Evolutionary conservation across 306 rosid species (phyloP), one percentile per base, ranked within the genome.

Genomic region (Coriaria nepalensis): DNA sequence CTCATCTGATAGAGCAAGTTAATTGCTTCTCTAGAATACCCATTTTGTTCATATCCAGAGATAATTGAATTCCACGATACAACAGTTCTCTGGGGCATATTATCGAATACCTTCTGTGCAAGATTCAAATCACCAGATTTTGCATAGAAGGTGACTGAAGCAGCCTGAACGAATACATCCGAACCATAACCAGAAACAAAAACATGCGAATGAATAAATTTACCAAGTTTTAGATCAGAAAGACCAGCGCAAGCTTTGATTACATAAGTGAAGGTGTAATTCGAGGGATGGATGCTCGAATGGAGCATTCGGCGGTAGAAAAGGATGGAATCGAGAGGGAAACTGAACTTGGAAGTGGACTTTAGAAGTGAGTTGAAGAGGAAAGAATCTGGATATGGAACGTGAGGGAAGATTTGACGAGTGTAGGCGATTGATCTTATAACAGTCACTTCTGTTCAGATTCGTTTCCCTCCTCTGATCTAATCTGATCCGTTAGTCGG

Each of bases 61-160:
- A 88, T 84, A 76, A 88, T 71, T 13, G 95, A 72, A 29, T 88
- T 88, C 97, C 95, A 88, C 53, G 87, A 86, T 35, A 88, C 81
- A 47, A 78, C 63, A 39, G 63, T 74, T 66, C 68, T 74, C 0
- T 72, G 74, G 0, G 71, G 70, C 82, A 83, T 84, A 65, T 47
- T 53, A 53, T 88, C 93, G 11, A 83, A 88, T 81, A 80, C 47
- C 36, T 38, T 71, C 59, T 75, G 63, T 2, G 93, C 84, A 29
- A 58, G 10, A 12, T 37, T 37, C 64, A 82, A 57, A 0, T 62
- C 70, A 37, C 80, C 59, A 0, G 83, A 73, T 51, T 78, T 88
- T 0, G 78, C 59, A 6, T 88, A 81, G 2, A 78, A 62, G 0
- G 79, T 10, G 1, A 81, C 71, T 0, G 83, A 56, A 11, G 86